phyloP scores from a whole-genome alignment of 495 filamentous ascomycete species.

The Annulohypoxylon moriforme region DNA sequence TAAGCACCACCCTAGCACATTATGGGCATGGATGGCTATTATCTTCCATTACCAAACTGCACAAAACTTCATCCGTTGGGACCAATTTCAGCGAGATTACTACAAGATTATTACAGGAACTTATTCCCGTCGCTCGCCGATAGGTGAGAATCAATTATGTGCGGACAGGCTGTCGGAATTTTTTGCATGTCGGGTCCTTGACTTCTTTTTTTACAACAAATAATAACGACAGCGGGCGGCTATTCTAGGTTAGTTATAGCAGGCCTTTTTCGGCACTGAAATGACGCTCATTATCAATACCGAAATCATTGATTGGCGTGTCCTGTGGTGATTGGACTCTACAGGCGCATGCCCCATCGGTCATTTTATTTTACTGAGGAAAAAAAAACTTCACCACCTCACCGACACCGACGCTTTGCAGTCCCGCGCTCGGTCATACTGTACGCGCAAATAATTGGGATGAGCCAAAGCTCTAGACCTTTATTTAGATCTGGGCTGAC shows the following conservation, averaged over 20 bases:
- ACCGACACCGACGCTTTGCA: conserved; percentile 34
- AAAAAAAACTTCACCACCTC: conserved; percentile 27
- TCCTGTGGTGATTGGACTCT: conserved; percentile 37
- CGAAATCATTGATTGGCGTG: conserved; percentile 31
- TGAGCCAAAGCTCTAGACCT: conserved; percentile 25
- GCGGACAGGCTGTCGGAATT: conserved; percentile 15
- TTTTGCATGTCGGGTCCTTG: conserved; percentile 21
- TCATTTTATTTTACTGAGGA: conserved; percentile 26
- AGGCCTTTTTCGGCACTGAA: conserved; percentile 24
- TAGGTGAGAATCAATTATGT: background rate
- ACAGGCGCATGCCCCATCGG: conserved; percentile 38
- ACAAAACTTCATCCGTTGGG: conserved; percentile 7
- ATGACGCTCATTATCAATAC: conserved; percentile 37
- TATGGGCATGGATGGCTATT: conserved; percentile 37
- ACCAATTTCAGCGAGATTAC: conserved; percentile 20
- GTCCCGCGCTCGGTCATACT: conserved; percentile 22
- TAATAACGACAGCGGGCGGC: conserved; percentile 24
- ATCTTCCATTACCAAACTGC: conserved; percentile 1
- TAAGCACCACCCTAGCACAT: conserved; percentile 39
- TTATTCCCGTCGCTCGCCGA: conserved; percentile 18
- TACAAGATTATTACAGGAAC: conserved; percentile 36
- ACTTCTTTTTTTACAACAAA: conserved; percentile 16
- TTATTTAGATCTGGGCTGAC: background rate
- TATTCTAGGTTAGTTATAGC: conserved; percentile 18
- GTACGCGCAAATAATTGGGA: conserved; percentile 24